Evolutionary conservation across 2,329 filamentous ascomycete species (phyloP), one percentile per base, ranked within the genome.

Genomic region (Cryphonectria japonica): DNA sequence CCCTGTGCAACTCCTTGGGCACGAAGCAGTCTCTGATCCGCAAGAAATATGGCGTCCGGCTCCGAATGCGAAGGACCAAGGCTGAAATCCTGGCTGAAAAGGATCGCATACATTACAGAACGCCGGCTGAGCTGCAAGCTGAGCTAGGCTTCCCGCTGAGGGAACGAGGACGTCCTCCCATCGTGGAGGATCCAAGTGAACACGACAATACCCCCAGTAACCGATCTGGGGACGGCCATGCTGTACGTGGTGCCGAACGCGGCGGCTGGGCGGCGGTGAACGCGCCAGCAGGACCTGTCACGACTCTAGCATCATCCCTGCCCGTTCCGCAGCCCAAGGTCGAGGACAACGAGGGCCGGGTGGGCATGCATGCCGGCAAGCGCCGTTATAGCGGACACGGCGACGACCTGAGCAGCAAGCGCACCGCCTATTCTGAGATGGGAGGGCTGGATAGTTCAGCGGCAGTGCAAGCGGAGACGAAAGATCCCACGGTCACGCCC

Each of bases 11-110:
- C 73, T 83, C 83, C 3, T 87, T 86, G 74, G 85, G 85, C 60
- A 88, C 86, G 3, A 87, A 86, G 70, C 86, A 88, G 76, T 88
- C 85, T 68, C 82, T 82, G n/a, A 85, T 87, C 3, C 83, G 87
- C 16, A 89, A 87, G 76, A 88, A 84, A 72, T 89, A 85, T 72
- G 87, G 87, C n/a, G 86, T 89, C 43, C 82, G 83, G 1, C 80
- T 89, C 19, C 83, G 85, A 0, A 81, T 84, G 73, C 80, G 86
- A 16, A 84, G 86, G 0, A 83, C 83, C 2, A 83, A 77, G 71
- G 80, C 80, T 0, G 84, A 85, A 71, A 84, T 87, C 22, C 80
- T 83, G 2, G 80, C 81, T 0, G 82, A 84, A 71, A 78, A 76
- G 11, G 79, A 82, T n/a, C 83, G 83, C 13, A 77, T 80, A 67